Conservation (phyloP, 495 filamentous ascomycete genomes). For the Xylaria sp. region DNA sequence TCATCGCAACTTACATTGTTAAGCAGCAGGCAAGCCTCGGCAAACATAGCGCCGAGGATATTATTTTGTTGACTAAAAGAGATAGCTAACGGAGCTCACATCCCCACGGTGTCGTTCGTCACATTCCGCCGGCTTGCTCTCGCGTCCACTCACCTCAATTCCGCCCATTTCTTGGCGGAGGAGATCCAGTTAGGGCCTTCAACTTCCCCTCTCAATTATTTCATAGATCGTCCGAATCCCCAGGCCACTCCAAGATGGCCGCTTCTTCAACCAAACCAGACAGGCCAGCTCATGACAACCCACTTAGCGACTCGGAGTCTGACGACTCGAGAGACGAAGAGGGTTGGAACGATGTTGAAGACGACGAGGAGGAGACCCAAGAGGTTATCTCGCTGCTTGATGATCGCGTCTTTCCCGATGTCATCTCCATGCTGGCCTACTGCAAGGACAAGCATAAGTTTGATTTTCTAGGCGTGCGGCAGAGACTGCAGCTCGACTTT, state of each 20-base stretch:
- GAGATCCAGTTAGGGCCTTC: conserved; percentile 33
- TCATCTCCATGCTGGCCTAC: conserved; percentile 71
- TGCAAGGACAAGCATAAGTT: conserved; percentile 75
- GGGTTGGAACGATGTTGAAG: conserved; percentile 83
- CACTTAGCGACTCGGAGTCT: conserved; percentile 36
- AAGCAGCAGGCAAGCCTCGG: conserved; percentile 6
- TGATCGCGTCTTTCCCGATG: conserved; percentile 69
- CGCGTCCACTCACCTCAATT: conserved; percentile 2
- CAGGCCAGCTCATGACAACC: conserved; percentile 18
- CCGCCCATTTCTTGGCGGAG: conserved; percentile 30
- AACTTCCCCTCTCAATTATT: conserved; percentile 32
- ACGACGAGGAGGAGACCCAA: conserved; percentile 63
- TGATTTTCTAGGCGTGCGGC: conserved; percentile 72
- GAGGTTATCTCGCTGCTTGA: conserved; percentile 75
- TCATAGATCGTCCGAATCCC: conserved; percentile 17
- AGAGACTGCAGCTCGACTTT: conserved; percentile 76
- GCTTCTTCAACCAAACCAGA: conserved; percentile 18
- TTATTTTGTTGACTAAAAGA: not conserved
- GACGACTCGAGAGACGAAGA: conserved; percentile 58
- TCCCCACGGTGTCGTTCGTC: not conserved
- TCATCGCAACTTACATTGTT: conserved; percentile 20
- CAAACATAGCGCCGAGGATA: conserved; percentile 1
- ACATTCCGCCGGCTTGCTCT: not conserved
- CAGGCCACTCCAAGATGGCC: conserved; percentile 27
- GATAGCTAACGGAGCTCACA: not conserved